These are phyloP conservation scores for Colletotrichum acutatum DNA, from an alignment of 2,329 filamentous ascomycete species.

Conservation along the genomic window DNA sequence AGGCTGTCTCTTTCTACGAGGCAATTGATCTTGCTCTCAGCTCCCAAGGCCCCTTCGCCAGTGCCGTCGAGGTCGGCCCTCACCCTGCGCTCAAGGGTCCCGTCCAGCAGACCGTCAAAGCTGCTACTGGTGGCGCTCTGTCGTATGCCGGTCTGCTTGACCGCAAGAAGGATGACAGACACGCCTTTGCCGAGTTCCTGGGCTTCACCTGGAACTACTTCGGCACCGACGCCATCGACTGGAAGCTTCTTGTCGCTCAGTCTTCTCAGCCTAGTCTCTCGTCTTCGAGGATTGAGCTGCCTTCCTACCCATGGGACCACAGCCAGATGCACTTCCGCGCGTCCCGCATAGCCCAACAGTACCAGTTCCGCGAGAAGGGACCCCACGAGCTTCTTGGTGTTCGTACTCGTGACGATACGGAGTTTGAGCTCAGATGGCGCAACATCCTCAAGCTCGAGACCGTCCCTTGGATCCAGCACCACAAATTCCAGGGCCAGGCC, in stretches of 20 bases:
- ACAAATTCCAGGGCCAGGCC: conserved; percentile 47
- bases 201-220: conserved; percentile 47
- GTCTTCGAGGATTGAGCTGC: conserved; percentile 42
- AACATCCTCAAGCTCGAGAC: conserved; percentile 38
- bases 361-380: conserved; percentile 43
- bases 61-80: conserved; percentile 48
- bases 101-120: conserved; percentile 53
- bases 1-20: conserved; percentile 43
- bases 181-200: conserved; percentile 46
- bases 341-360: conserved; percentile 42
- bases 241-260: conserved; percentile 39
- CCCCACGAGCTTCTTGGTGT: conserved; percentile 48
- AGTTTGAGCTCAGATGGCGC: conserved; percentile 36
- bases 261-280: conserved; percentile 38
- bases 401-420: conserved; percentile 25
- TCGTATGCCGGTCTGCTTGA: conserved; percentile 47
- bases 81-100: conserved; percentile 55
- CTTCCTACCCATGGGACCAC: conserved; percentile 52
- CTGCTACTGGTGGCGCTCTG: conserved; percentile 44
- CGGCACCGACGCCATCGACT: conserved; percentile 37
- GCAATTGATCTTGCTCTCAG: conserved; percentile 36
- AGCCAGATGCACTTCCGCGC: conserved; percentile 48
- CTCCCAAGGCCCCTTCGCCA: conserved; percentile 18
- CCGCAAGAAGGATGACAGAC: conserved; percentile 43
- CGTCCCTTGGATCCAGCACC: conserved; percentile 50